Percentiles rank a stretch among this genome's conserved stretches.
phyloP scores from a whole-genome alignment of 768 basidiomycete species.

The Dioszegia aurantiaca region DNA sequence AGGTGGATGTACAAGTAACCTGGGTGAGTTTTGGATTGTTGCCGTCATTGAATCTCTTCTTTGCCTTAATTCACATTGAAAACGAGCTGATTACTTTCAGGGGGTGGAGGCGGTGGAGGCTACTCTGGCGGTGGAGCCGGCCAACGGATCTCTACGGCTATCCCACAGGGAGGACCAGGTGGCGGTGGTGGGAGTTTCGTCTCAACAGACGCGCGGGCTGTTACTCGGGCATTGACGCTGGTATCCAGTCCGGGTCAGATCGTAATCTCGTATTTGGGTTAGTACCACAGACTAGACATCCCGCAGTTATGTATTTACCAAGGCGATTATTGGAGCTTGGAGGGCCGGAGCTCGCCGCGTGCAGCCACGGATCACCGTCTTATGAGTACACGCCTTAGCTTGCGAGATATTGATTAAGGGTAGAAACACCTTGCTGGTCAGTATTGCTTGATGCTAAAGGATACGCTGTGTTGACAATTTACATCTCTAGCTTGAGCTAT shows the following conservation, averaged over 20 bases:
- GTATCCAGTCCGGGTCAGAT: not conserved
- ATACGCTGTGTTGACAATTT: too few species aligned
- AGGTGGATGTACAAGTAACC: not conserved
- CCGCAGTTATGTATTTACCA: too few species aligned
- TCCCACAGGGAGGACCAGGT: not conserved
- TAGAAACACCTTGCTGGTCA: too few species aligned
- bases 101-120: not conserved
- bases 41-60: too few species aligned
- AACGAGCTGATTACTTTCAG: not conserved
- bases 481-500: too few species aligned
- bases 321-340: too few species aligned
- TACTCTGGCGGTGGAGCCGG: not conserved
- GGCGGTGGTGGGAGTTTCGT: not conserved
- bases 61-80: not conserved
- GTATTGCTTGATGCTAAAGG: too few species aligned
- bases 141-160: not conserved
- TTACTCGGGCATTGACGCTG: not conserved
- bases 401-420: too few species aligned
- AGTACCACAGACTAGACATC: too few species aligned
- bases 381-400: too few species aligned
- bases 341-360: too few species aligned
- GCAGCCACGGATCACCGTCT: too few species aligned
- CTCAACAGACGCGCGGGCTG: not conserved
- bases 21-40: not conserved
- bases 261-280: not conserved